Conservation (phyloP, 805 yeast genomes). For the Candida nonsorbophila region DNA sequence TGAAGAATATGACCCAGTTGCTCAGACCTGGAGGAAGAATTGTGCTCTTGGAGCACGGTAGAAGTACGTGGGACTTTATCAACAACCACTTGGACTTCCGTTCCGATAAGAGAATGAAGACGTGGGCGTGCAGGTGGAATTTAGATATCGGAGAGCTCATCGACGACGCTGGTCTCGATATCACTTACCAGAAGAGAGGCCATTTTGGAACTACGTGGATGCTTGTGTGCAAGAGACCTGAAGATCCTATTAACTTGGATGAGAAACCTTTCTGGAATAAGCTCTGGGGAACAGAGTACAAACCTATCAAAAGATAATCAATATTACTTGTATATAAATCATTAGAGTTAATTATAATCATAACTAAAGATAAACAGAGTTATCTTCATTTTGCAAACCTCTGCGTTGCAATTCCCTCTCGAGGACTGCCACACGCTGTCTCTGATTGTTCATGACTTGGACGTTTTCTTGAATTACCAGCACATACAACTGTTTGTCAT, state of each 20-base stretch:
- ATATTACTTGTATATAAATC: constrained; percentile 3
- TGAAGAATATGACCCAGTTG: constrained; percentile 64
- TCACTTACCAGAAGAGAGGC: constrained; percentile 71
- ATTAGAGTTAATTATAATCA: constrained; percentile 4
- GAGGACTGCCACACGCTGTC: constrained; percentile 39
- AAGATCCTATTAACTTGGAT: constrained; percentile 47
- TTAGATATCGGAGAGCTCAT: constrained; percentile 85
- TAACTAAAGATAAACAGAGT: constrained; percentile 12
- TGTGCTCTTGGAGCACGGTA: constrained; percentile 85
- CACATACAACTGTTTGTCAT: constrained; percentile 46
- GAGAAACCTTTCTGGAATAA: constrained; percentile 39
- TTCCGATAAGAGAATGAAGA: constrained; percentile 75
- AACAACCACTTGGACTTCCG: constrained; percentile 77
- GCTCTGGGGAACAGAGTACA: constrained; percentile 32
- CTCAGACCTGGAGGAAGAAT: constrained; percentile 89
- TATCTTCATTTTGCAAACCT: constrained; percentile 13
- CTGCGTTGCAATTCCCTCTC: constrained; percentile 45
- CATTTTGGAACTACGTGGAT: constrained; percentile 95
- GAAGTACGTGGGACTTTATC: constrained; percentile 73
- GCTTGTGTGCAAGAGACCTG: constrained; percentile 69
- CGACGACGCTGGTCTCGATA: constrained; percentile 76
- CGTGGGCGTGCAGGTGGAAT: constrained; percentile 99
- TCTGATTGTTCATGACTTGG: constrained; percentile 48
- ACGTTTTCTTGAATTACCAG: constrained; percentile 57
- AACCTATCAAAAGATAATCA: constrained; percentile 18